Percentiles rank a stretch among this genome's conserved stretches.
Conservation (phyloP, 495 filamentous ascomycete species). For the Penicillium crystallinum region DNA sequence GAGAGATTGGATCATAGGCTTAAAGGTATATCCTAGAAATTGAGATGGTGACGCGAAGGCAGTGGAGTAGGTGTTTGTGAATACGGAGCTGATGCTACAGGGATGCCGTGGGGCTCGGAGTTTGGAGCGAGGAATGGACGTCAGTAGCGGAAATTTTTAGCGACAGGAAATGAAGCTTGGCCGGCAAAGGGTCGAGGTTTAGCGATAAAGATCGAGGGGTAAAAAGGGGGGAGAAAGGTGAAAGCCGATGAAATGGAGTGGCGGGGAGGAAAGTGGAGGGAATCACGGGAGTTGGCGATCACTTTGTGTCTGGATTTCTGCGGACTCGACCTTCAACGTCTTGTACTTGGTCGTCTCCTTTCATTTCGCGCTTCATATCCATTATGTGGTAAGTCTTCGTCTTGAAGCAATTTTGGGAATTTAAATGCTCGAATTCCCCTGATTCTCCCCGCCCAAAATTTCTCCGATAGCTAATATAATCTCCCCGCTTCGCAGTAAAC, state of each 20-base stretch:
- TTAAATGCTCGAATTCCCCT: not conserved
- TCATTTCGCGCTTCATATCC: not conserved
- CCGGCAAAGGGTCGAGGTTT: slow-evolving; percentile 1
- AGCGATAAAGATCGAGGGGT: not conserved
- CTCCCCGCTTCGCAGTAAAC: slow-evolving; percentile 59
- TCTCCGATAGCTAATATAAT: slow-evolving; percentile 5
- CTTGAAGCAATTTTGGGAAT: slow-evolving; percentile 2
- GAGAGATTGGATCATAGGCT: slow-evolving; percentile 31
- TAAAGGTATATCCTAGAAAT: slow-evolving; percentile 3
- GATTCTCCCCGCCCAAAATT: not conserved
- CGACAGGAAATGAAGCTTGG: not conserved
- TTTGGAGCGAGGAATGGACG: not conserved
- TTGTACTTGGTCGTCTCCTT: slow-evolving; percentile 2
- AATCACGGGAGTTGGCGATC: slow-evolving; percentile 29
- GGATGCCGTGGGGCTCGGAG: slow-evolving; percentile 4
- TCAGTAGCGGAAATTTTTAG: slow-evolving; percentile 15
- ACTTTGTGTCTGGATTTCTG: slow-evolving; percentile 22
- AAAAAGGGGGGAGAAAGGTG: slow-evolving; percentile 8
- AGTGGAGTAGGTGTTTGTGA: slow-evolving; percentile 4
- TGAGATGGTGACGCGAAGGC: not conserved
- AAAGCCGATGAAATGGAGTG: slow-evolving; percentile 17
- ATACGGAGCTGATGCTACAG: slow-evolving; percentile 7
- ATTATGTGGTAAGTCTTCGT: slow-evolving; percentile 48
- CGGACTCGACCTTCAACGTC: slow-evolving; percentile 3
- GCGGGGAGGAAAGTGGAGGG: slow-evolving; percentile 29